Percentiles rank a stretch among this genome's conserved stretches.
Evolutionary conservation across 2,329 filamentous ascomycete species (phyloP).

Genomic region (Stylonectria norvegica): DNA sequence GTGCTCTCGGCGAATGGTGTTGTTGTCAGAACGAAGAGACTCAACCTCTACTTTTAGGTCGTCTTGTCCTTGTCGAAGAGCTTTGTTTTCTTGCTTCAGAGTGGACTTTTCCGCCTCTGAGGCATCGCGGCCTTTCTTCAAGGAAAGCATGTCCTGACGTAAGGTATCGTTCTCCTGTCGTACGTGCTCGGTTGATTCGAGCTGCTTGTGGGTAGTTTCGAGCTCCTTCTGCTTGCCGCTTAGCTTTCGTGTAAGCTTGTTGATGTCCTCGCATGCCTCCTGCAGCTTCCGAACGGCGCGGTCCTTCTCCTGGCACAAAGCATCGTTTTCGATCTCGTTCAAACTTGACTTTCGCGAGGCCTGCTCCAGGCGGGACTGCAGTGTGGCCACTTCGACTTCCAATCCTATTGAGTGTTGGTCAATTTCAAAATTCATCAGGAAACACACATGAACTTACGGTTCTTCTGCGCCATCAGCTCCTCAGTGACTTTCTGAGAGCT

Average conservation of each 20-base stretch:
- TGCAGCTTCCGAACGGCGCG: conserved; percentile 61
- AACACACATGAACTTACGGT: conserved; percentile 43
- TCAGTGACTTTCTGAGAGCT: conserved; percentile 44
- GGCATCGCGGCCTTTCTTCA: conserved; percentile 37
- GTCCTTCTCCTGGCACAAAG: conserved; percentile 61
- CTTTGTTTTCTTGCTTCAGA: conserved; percentile 40
- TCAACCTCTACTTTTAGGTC: conserved; percentile 39
- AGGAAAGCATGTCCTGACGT: conserved; percentile 39
- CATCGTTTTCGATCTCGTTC: conserved; percentile 61
- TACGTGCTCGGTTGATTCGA: conserved; percentile 40
- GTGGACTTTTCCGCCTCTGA: conserved; percentile 41
- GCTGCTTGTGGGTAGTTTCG: conserved; percentile 39
- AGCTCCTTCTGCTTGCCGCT: conserved; percentile 41
- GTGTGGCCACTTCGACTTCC: conserved; percentile 55
- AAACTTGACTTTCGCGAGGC: conserved; percentile 59
- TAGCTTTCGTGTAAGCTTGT: conserved; percentile 44
- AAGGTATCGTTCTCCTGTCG: conserved; percentile 38
- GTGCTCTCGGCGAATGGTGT: conserved; percentile 40
- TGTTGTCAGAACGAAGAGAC: conserved; percentile 41
- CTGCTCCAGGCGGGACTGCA: conserved; percentile 60
- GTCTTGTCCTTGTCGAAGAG: conserved; percentile 34
- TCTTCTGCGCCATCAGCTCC: conserved; percentile 50
- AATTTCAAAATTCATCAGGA: background rate
- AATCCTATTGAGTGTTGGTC: conserved; percentile 41
- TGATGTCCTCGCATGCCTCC: conserved; percentile 57